These are phyloP conservation scores for Neostapfia colusana DNA, from an alignment of 176 grass and related monocot genomes.

Conservation along the genomic window DNA sequence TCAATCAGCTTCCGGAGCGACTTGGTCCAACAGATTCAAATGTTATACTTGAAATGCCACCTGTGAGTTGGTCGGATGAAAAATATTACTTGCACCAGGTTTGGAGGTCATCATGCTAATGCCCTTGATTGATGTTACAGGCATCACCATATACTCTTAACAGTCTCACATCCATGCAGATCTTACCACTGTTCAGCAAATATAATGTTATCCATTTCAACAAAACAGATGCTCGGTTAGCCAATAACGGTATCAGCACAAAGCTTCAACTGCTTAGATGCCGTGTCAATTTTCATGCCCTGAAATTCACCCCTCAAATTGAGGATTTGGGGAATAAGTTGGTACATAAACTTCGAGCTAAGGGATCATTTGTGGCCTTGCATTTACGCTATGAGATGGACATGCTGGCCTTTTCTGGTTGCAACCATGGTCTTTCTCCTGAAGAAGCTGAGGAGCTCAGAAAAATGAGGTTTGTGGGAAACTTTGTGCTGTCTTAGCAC, in stretches of 20 bases:
- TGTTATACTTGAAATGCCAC: slow-evolving; percentile 58
- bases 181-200: slow-evolving; percentile 87
- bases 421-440: slow-evolving; percentile 74
- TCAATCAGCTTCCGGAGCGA: slow-evolving; percentile 74
- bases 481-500: not conserved
- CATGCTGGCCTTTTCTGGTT: slow-evolving; percentile 97
- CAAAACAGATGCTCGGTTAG: slow-evolving; percentile 89
- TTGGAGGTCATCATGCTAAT: slow-evolving; percentile 31
- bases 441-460: slow-evolving; percentile 86
- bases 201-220: slow-evolving; percentile 87
- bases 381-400: slow-evolving; percentile 99
- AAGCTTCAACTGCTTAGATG: slow-evolving; percentile 87
- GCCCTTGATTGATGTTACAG: slow-evolving; percentile 13
- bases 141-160: slow-evolving; percentile 6
- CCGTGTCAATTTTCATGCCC: slow-evolving; percentile 78
- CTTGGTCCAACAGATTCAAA: slow-evolving; percentile 35
- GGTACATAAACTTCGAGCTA: slow-evolving; percentile 54
- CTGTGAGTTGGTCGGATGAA: slow-evolving; percentile 96
- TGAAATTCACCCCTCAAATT: slow-evolving; percentile 87
- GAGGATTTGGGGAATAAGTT: slow-evolving; percentile 71
- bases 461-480: slow-evolving; percentile 70
- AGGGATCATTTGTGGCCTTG: slow-evolving; percentile 74
- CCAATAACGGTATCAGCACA: slow-evolving; percentile 73
- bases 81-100: slow-evolving; percentile 98
- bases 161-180: slow-evolving; percentile 52